Evolutionary conservation across 78 protist species (phyloP).

Genomic region (Monosiga brevicollis): DNA sequence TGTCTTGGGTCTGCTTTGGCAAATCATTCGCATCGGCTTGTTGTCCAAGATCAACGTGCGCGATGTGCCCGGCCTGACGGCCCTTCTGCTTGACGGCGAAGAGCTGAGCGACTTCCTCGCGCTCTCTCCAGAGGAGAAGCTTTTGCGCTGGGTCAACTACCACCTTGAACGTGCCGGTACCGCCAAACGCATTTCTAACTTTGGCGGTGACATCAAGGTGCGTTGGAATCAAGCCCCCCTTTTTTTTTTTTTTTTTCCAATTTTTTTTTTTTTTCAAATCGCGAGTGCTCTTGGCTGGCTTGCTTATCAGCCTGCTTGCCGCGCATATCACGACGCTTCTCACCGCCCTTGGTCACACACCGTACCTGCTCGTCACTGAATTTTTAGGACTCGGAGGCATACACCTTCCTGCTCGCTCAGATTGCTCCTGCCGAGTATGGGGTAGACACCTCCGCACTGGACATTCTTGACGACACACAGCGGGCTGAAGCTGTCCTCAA

Average conservation of each 20-base stretch:
- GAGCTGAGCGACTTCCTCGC: conserved; percentile 64
- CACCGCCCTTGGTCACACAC: too few species aligned
- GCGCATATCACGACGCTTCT: too few species aligned
- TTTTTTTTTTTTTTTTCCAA: too few species aligned
- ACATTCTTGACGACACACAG: conserved; percentile 17
- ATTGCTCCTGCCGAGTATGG: conserved; percentile 28
- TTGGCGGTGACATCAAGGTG: conserved; percentile 71
- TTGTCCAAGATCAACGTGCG: conserved; percentile 64
- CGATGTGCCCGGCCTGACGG: conserved; percentile 79
- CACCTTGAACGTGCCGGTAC: conserved; percentile 76
- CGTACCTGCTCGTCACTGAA: too few species aligned
- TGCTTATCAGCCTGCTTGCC: too few species aligned
- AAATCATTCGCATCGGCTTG: conserved; percentile 81
- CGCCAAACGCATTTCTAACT: conserved; percentile 71
- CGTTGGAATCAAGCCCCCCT: too few species aligned
- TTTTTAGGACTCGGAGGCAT: too few species aligned
- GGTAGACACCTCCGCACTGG: neutral
- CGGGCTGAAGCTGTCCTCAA: conserved; percentile 74
- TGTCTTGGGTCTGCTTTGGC: conserved; percentile 92
- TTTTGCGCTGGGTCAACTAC: conserved; percentile 92
- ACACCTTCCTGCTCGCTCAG: conserved; percentile 79
- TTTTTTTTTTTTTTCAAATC: too few species aligned
- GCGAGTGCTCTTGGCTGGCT: too few species aligned
- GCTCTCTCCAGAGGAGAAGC: conserved; percentile 77
- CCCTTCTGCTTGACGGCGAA: conserved; percentile 83